Conservation (phyloP, 2,329 filamentous ascomycete species). For the Neonectria magnoliae region DNA sequence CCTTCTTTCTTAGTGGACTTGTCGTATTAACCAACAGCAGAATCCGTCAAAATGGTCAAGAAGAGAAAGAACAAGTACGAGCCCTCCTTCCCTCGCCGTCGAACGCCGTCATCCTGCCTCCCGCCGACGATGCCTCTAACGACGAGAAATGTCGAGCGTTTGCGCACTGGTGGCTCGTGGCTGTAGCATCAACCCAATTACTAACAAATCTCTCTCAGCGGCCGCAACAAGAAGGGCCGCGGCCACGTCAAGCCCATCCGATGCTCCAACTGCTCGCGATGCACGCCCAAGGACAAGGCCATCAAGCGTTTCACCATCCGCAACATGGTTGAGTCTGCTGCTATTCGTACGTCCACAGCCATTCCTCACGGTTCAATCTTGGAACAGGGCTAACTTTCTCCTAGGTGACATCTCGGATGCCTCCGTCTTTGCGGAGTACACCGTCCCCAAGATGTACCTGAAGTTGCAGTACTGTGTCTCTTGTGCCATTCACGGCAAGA, state of each 20-base stretch:
- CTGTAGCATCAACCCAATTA: not conserved
- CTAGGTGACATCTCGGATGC: constrained; percentile 99
- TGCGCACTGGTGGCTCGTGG: constrained; percentile 25
- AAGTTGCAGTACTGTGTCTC: constrained; percentile 99
- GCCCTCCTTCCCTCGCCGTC: constrained; percentile 22
- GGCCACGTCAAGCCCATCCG: constrained; percentile 99
- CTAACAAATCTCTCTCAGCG: constrained; percentile 63
- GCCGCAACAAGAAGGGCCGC: constrained; percentile 99
- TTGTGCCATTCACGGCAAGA: constrained; percentile 99
- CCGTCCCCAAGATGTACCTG: constrained; percentile 99
- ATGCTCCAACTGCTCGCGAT: constrained; percentile 78
- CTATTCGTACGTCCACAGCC: constrained; percentile 85
- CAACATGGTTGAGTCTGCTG: constrained; percentile 99
- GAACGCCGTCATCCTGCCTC: constrained; percentile 36
- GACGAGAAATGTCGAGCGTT: constrained; percentile 25
- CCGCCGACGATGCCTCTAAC: constrained; percentile 31
- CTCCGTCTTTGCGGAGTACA: constrained; percentile 99
- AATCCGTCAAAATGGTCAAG: constrained; percentile 75
- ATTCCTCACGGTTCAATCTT: not conserved
- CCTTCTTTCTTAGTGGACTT: constrained; percentile 43
- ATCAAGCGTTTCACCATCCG: constrained; percentile 99
- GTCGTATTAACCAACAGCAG: constrained; percentile 51
- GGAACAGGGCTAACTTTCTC: constrained; percentile 24
- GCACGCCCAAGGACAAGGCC: constrained; percentile 99
- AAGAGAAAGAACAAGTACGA: constrained; percentile 76